phyloP scores from a whole-genome alignment of 164 flowering plant genomes.

The Liriodendron chinense region DNA sequence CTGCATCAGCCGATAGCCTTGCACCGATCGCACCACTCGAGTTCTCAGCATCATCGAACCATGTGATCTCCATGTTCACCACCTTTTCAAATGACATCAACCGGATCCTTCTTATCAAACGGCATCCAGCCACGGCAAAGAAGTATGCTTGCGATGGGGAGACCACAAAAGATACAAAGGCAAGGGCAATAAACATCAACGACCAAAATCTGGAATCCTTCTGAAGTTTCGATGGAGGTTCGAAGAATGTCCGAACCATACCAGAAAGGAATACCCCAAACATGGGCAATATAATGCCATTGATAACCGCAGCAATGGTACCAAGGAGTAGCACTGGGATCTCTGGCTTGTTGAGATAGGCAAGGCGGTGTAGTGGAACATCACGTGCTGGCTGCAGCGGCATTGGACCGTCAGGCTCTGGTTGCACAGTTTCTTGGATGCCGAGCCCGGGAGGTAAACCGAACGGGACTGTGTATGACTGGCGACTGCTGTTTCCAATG shows the following conservation, averaged over 20 bases:
- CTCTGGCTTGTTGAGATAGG: constrained; percentile 46
- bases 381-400: constrained; percentile 4
- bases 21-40: constrained; percentile 49
- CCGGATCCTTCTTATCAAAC: constrained; percentile 24
- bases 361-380: constrained; percentile 39
- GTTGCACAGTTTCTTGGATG: constrained; percentile 13
- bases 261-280: constrained; percentile 36
- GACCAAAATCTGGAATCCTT: constrained; percentile 42
- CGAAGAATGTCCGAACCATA: constrained; percentile 28
- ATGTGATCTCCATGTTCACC: constrained; percentile 28
- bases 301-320: constrained; percentile 23
- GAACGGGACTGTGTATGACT: constrained; percentile 28
- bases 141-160: constrained; percentile 14
- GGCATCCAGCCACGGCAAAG: constrained; percentile 25
- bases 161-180: constrained; percentile 15
- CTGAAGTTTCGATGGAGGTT: constrained; percentile 26
- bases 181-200: constrained; percentile 32
- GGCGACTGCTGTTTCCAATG: constrained; percentile 25
- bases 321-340: constrained; percentile 40
- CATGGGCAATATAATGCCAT: constrained; percentile 36
- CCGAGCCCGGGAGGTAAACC: constrained; percentile 19
- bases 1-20: constrained; percentile 46
- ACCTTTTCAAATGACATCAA: constrained; percentile 25
- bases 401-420: neutral
- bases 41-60: constrained; percentile 31